Percentiles rank a stretch among this genome's conserved stretches.
phyloP scores from a whole-genome alignment of 495 filamentous ascomycete species.

The Xylaria longipes region DNA sequence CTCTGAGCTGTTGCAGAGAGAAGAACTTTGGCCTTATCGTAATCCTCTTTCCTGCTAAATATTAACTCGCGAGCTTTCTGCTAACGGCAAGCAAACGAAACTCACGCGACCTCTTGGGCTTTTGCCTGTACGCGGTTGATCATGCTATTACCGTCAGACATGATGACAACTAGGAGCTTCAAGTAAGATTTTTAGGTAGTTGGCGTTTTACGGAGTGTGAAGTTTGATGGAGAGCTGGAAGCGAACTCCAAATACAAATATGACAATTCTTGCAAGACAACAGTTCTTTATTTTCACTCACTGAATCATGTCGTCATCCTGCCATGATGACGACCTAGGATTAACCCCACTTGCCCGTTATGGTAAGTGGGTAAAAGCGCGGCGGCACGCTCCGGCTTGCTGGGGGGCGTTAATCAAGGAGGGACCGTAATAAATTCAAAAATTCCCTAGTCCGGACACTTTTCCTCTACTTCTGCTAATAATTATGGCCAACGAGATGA shows the following conservation, averaged over 20 bases:
- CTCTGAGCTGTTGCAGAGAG: constrained; percentile 71
- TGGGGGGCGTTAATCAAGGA: neutral
- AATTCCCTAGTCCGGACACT: neutral
- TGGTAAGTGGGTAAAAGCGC: constrained; percentile 1
- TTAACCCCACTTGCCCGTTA: constrained; percentile 10
- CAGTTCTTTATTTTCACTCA: neutral
- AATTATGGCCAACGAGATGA: neutral
- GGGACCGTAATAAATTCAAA: neutral
- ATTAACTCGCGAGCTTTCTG: constrained; percentile 12
- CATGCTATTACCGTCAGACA: constrained; percentile 33
- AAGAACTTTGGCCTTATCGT: constrained; percentile 58
- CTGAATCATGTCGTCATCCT: constrained; percentile 21
- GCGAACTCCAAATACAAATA: neutral
- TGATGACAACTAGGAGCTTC: constrained; percentile 3
- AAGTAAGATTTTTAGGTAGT: neutral
- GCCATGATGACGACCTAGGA: neutral
- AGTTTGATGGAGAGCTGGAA: neutral
- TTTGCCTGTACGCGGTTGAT: constrained; percentile 44
- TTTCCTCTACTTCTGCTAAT: neutral
- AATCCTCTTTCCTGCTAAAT: constrained; percentile 59
- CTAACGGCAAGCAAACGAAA: neutral
- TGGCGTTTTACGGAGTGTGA: neutral
- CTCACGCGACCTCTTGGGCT: constrained; percentile 60
- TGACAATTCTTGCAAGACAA: neutral
- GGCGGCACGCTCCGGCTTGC: neutral